phyloP scores from a whole-genome alignment of 768 basidiomycete genomes.

The Crucibulum laeve region DNA sequence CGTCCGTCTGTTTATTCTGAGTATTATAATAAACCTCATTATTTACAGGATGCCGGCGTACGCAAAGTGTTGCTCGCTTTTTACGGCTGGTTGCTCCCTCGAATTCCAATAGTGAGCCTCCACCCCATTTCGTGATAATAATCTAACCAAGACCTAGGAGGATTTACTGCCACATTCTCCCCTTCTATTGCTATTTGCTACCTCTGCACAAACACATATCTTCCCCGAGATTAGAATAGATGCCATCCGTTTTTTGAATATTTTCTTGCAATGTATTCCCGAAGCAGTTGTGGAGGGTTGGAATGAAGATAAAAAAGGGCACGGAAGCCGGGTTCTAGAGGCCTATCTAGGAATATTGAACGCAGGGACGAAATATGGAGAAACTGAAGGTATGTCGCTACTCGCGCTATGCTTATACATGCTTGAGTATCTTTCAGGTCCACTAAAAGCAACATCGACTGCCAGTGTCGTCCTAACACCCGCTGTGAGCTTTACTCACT shows the following conservation, averaged over 20 bases:
- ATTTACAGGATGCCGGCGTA: constrained; percentile 68
- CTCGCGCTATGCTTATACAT: not conserved
- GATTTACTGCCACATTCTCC: constrained; percentile 72
- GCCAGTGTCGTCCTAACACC: constrained; percentile 63
- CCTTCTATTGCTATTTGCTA: constrained; percentile 75
- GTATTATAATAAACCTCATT: constrained; percentile 7
- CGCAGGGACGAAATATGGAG: constrained; percentile 59
- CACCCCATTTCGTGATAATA: too few relatives aligned
- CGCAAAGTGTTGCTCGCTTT: constrained; percentile 70
- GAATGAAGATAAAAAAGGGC: constrained; percentile 44
- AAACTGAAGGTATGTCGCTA: constrained; percentile 41
- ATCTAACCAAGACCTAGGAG: constrained; percentile 37
- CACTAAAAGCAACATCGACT: constrained; percentile 49
- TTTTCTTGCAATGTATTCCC: constrained; percentile 71
- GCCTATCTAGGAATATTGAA: constrained; percentile 80
- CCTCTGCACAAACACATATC: constrained; percentile 91
- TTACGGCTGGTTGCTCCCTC: constrained; percentile 68
- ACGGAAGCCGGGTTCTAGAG: constrained; percentile 65
- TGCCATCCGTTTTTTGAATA: constrained; percentile 73
- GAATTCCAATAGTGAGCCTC: constrained; percentile 55
- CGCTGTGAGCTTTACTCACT: constrained; percentile 49
- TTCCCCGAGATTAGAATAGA: constrained; percentile 94
- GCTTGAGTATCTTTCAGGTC: constrained; percentile 20
- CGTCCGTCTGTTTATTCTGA: constrained; percentile 34
- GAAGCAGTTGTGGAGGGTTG: constrained; percentile 64